Percentiles rank a stretch among this genome's conserved stretches.
phyloP scores from a whole-genome alignment of 164 flowering plant species.

The Litsea cubeba region DNA sequence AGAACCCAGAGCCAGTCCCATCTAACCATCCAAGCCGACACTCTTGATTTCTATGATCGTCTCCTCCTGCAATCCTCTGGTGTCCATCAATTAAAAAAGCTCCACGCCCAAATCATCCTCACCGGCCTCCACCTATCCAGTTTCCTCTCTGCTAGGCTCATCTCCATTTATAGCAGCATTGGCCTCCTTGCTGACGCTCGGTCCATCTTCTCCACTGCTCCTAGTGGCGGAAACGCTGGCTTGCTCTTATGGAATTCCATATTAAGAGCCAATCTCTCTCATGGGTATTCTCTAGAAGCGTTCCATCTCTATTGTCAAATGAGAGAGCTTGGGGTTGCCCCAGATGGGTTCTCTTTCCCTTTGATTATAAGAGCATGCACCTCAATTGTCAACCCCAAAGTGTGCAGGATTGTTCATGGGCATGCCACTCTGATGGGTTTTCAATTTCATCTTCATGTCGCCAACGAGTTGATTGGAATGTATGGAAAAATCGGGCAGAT shows the following conservation, averaged over 20 bases:
- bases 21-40: conserved; percentile 3
- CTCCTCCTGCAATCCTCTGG: conserved; percentile 42
- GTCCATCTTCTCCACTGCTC: conserved; percentile 33
- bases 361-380: conserved; percentile 58
- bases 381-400: conserved; percentile 18
- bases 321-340: conserved; percentile 31
- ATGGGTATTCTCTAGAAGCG: conserved; percentile 33
- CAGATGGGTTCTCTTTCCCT: conserved; percentile 73
- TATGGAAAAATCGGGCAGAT: conserved; percentile 54
- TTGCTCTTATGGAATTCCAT: conserved; percentile 67
- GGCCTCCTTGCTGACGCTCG: conserved; percentile 39
- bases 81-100: conserved; percentile 26
- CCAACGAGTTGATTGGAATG: conserved; percentile 55
- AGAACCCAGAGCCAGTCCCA: not conserved
- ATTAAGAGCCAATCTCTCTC: conserved; percentile 47
- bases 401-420: conserved; percentile 42
- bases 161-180: conserved; percentile 40
- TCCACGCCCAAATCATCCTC: conserved; percentile 44
- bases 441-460: conserved; percentile 48
- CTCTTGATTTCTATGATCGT: conserved; percentile 37
- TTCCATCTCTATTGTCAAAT: conserved; percentile 44
- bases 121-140: conserved; percentile 25
- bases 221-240: conserved; percentile 20
- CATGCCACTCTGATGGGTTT: conserved; percentile 50
- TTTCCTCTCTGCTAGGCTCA: conserved; percentile 51